A percentile compares a stretch with the other conserved stretches of the same genome.
Evolutionary conservation across 1,284 basidiomycete species (phyloP).

Genomic region (Ceraceosorus bombacis): DNA sequence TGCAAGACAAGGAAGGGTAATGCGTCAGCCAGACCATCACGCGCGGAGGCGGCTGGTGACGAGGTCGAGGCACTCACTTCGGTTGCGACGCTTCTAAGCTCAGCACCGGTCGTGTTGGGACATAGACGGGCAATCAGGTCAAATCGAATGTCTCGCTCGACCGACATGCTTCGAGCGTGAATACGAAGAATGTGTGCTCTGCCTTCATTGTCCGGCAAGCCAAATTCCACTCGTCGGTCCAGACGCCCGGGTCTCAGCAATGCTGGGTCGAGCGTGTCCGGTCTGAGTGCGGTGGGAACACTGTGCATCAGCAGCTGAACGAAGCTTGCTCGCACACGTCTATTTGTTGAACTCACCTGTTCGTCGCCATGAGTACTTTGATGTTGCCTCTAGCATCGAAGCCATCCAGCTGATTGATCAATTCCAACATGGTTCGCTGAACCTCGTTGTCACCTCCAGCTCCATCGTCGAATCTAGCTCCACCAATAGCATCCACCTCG

Average conservation of each 20-base stretch:
- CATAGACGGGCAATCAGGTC: constrained; percentile 94
- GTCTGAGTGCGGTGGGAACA: constrained; percentile 54
- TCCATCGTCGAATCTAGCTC: constrained; percentile 94
- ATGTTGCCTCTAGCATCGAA: constrained; percentile 98
- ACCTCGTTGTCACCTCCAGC: constrained; percentile 99
- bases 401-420: constrained; percentile 97
- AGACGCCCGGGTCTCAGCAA: constrained; percentile 90
- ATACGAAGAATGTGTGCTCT: constrained; percentile 94
- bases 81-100: constrained; percentile 90
- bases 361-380: constrained; percentile 99
- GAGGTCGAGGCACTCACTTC: constrained; percentile 52
- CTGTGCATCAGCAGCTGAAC: no score
- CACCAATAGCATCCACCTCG: constrained; percentile 94
- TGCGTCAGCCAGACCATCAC: no score
- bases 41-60: no score
- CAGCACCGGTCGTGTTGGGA: constrained; percentile 95
- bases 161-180: constrained; percentile 92
- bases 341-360: constrained; percentile 57
- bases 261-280: constrained; percentile 95
- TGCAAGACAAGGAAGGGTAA: not conserved
- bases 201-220: constrained; percentile 88
- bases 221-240: constrained; percentile 92
- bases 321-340: no score
- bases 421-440: constrained; percentile 97
- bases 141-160: constrained; percentile 93